Conservation (phyloP, 495 filamentous ascomycete genomes). For the Schizothecium vesticola region DNA sequence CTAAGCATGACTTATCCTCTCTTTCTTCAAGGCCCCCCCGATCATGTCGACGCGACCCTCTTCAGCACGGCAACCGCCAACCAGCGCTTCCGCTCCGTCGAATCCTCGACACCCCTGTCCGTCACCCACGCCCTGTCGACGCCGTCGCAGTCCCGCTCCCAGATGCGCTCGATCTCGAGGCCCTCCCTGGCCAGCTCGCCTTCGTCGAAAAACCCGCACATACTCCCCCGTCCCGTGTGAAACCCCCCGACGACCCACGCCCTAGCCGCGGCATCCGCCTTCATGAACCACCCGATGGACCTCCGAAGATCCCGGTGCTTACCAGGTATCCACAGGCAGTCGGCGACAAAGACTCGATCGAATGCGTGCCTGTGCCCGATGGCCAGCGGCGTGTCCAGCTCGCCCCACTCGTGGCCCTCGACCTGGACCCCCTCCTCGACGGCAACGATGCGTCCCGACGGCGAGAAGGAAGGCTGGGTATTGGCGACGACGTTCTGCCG, state of each 20-base stretch:
- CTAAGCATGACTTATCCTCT: not conserved
- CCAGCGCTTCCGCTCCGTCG: constrained; percentile 67
- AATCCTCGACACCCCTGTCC: constrained; percentile 59
- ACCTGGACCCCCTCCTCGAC: constrained; percentile 41
- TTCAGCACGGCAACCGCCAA: constrained; percentile 62
- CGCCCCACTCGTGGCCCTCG: constrained; percentile 71
- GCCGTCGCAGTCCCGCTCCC: constrained; percentile 68
- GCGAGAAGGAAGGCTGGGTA: constrained; percentile 16
- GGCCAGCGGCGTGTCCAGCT: constrained; percentile 52
- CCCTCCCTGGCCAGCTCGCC: constrained; percentile 51
- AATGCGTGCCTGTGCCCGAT: constrained; percentile 45
- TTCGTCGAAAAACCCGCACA: constrained; percentile 64
- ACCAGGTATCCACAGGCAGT: constrained; percentile 83
- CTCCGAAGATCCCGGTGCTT: constrained; percentile 69
- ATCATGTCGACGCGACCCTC: constrained; percentile 12
- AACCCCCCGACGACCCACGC: constrained; percentile 72
- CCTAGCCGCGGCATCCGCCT: constrained; percentile 40
- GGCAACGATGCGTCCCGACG: constrained; percentile 15
- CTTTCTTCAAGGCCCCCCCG: not conserved
- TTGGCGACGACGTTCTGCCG: constrained; percentile 50
- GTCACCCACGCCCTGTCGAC: constrained; percentile 60
- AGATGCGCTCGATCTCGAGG: constrained; percentile 63
- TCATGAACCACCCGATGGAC: constrained; percentile 69
- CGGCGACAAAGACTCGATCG: constrained; percentile 69
- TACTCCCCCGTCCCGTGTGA: constrained; percentile 72